Percentiles rank a stretch among this genome's conserved stretches.
phyloP scores from a whole-genome alignment of 306 rosid species.

The Macrotyloma uniflorum region DNA sequence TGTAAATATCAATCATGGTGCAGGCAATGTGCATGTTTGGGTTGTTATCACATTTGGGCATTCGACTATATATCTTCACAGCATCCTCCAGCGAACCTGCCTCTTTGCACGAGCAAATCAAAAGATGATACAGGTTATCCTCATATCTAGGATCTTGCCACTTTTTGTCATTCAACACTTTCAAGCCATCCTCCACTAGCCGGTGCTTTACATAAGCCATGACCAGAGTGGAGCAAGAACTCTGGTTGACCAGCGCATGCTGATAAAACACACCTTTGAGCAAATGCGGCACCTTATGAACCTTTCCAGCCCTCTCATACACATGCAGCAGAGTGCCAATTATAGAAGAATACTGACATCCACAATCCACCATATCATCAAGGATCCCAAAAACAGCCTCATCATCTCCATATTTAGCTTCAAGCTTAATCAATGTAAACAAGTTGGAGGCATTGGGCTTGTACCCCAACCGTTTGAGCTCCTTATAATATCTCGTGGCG shows the following conservation, averaged over 20 bases:
- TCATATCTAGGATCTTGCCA: slow-evolving; percentile 77
- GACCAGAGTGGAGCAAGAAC: slow-evolving; percentile 78
- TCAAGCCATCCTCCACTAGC: slow-evolving; percentile 71
- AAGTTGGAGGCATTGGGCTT: slow-evolving; percentile 80
- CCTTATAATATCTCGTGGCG: slow-evolving; percentile 59
- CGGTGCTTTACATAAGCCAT: slow-evolving; percentile 82
- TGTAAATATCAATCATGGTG: slow-evolving; percentile 86
- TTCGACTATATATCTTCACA: slow-evolving; percentile 58
- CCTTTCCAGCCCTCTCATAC: slow-evolving; percentile 72
- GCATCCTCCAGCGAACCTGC: slow-evolving; percentile 71
- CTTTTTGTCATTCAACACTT: slow-evolving; percentile 63
- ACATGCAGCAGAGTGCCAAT: slow-evolving; percentile 71
- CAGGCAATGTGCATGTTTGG: slow-evolving; percentile 78
- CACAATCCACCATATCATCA: slow-evolving; percentile 71
- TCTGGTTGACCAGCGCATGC: slow-evolving; percentile 72
- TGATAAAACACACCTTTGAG: slow-evolving; percentile 63
- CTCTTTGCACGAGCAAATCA: slow-evolving; percentile 90
- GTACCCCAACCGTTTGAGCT: slow-evolving; percentile 62
- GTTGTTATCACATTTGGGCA: slow-evolving; percentile 50
- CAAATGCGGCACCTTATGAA: slow-evolving; percentile 64
- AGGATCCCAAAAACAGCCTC: slow-evolving; percentile 64
- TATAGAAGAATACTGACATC: slow-evolving; percentile 68
- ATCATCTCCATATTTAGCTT: slow-evolving; percentile 71
- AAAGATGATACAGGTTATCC: slow-evolving; percentile 80
- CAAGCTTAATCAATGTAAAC: slow-evolving; percentile 72